Conservation (phyloP, 2,329 filamentous ascomycete species). For the Ophiostoma perfectum region DNA sequence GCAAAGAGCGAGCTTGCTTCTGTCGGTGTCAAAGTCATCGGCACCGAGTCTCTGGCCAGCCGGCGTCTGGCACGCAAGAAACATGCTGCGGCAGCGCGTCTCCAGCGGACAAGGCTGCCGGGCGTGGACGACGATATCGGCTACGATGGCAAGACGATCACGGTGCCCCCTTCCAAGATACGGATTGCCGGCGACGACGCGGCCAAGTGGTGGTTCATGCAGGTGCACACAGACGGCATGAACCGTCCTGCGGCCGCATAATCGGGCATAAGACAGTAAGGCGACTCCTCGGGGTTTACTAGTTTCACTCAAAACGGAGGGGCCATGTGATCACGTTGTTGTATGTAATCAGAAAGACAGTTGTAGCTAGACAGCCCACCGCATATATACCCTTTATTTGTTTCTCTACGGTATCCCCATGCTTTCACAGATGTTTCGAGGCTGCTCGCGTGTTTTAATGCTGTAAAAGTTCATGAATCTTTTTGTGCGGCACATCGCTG, state of each 20-base stretch:
- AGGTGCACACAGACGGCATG: constrained; percentile 36
- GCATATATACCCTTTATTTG: constrained; percentile 2
- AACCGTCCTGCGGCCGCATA: constrained; percentile 18
- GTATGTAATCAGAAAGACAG: not conserved
- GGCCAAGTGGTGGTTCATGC: constrained; percentile 49
- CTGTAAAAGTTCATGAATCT: not conserved
- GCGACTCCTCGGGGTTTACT: too few species aligned
- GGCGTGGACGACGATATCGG: constrained; percentile 42
- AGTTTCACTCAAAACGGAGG: too few species aligned
- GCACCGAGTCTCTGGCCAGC: constrained; percentile 29
- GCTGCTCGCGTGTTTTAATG: not conserved
- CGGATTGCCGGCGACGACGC: constrained; percentile 45
- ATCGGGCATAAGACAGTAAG: not conserved
- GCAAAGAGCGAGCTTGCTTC: constrained; percentile 19
- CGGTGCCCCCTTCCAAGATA: constrained; percentile 35
- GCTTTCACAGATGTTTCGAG: not conserved
- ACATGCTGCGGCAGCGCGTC: constrained; percentile 37
- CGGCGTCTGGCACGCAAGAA: constrained; percentile 31
- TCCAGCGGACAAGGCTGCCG: constrained; percentile 49
- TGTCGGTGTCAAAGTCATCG: constrained; percentile 19
- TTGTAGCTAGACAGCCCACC: not conserved
- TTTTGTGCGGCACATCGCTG: not conserved
- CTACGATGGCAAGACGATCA: not conserved
- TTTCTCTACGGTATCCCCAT: not conserved
- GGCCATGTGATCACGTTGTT: not conserved